Evolutionary conservation across 2,329 filamentous ascomycete species (phyloP).

Genomic region (Penicillium sp.): DNA sequence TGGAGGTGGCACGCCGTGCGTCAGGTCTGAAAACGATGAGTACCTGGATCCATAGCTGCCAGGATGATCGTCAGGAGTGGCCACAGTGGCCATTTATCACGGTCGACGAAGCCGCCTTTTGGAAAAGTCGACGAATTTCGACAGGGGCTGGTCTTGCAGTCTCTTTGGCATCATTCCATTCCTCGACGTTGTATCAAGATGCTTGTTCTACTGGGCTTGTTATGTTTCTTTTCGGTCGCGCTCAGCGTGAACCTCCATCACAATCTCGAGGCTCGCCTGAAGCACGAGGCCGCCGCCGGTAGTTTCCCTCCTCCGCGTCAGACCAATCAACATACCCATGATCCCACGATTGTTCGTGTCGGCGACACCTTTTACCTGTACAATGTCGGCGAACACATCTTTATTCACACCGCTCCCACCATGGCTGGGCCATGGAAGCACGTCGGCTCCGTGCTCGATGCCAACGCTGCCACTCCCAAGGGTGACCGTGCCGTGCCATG

Average conservation of each 20-base stretch:
- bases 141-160: slow-evolving; percentile 13
- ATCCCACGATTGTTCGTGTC: slow-evolving; percentile 30
- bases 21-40: slow-evolving; percentile 21
- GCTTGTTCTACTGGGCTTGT: slow-evolving; percentile 17
- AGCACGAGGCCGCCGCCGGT: slow-evolving; percentile 6
- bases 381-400: slow-evolving; percentile 31
- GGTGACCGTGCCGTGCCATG: slow-evolving; percentile 32
- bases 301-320: slow-evolving; percentile 21
- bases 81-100: slow-evolving; percentile 22
- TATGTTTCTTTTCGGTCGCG: slow-evolving; percentile 17
- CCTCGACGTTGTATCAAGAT: slow-evolving; percentile 24
- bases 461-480: slow-evolving; percentile 32
- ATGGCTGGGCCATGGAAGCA: slow-evolving; percentile 33
- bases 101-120: slow-evolving; percentile 16
- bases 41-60: slow-evolving; percentile 16
- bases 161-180: slow-evolving; percentile 14
- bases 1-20: slow-evolving; percentile 20
- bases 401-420: slow-evolving; percentile 27
- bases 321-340: slow-evolving; percentile 29
- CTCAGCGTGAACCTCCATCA: slow-evolving; percentile 12
- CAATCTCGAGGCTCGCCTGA: slow-evolving; percentile 4
- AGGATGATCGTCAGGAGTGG: slow-evolving; percentile 20
- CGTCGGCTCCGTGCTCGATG: slow-evolving; percentile 27
- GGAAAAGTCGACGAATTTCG: slow-evolving; percentile 12
- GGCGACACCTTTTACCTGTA: slow-evolving; percentile 31